Percentiles rank a stretch among this genome's conserved stretches.
Evolutionary conservation across 2,329 filamentous ascomycete genomes (phyloP).

Genomic region (Clathrospora elynae): DNA sequence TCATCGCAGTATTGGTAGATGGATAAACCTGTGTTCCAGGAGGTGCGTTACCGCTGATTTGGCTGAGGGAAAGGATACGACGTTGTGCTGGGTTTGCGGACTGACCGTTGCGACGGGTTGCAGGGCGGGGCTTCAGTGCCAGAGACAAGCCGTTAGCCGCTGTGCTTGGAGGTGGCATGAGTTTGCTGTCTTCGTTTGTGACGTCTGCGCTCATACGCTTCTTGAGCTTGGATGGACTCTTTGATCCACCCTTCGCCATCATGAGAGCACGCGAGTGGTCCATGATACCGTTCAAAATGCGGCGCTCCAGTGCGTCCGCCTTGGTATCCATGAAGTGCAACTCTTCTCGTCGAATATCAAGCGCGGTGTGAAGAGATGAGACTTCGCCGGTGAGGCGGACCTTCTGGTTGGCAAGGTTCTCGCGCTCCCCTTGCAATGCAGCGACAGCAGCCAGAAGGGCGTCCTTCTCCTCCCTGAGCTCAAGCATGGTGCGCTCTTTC

Average conservation of each 20-base stretch:
- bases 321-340: slow-evolving; percentile 87
- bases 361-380: slow-evolving; percentile 86
- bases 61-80: slow-evolving; percentile 86
- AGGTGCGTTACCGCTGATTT: slow-evolving; percentile 79
- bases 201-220: slow-evolving; percentile 41
- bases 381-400: slow-evolving; percentile 81
- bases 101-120: slow-evolving; percentile 48
- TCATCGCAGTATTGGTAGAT: slow-evolving; percentile 33
- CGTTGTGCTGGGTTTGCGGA: slow-evolving; percentile 56
- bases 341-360: slow-evolving; percentile 87
- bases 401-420: slow-evolving; percentile 77
- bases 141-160: slow-evolving; percentile 47
- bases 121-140: slow-evolving; percentile 58
- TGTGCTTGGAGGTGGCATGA: slow-evolving; percentile 42
- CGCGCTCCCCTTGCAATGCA: slow-evolving; percentile 69
- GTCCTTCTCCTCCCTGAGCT: slow-evolving; percentile 52
- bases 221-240: slow-evolving; percentile 43
- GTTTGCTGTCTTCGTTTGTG: slow-evolving; percentile 44
- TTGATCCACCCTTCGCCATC: slow-evolving; percentile 65
- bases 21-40: slow-evolving; percentile 50
- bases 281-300: slow-evolving; percentile 93
- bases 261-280: slow-evolving; percentile 93
- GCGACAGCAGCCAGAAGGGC: slow-evolving; percentile 59
- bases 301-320: slow-evolving; percentile 85
- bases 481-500: slow-evolving; percentile 41